Conservation (phyloP, 106 monocot species). For the Gastrodia elata region DNA sequence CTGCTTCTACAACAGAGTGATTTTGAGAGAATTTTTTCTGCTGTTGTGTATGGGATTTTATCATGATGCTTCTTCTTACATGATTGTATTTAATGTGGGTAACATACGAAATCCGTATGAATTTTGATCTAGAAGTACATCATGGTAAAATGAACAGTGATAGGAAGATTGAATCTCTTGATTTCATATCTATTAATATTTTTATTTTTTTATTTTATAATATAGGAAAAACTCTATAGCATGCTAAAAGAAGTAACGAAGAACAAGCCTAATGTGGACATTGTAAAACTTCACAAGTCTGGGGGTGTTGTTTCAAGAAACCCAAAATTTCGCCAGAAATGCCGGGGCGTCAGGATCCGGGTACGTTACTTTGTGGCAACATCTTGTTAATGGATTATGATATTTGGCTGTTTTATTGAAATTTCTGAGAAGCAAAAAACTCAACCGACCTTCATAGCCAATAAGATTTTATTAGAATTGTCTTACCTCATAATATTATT, state of each 20-base stretch:
- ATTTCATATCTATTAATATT: neutral
- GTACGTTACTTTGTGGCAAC: conserved; percentile 21
- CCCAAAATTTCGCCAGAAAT: conserved; percentile 58
- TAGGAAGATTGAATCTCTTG: neutral
- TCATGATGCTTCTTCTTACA: neutral
- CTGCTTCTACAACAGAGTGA: neutral
- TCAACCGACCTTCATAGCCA: neutral
- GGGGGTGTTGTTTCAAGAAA: conserved; percentile 91
- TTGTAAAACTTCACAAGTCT: conserved; percentile 98
- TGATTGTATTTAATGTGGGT: too few relatives aligned
- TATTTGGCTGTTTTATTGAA: neutral
- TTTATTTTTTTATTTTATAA: neutral
- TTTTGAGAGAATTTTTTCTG: neutral
- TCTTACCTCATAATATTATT: neutral
- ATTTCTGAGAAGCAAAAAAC: neutral
- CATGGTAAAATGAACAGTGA: neutral
- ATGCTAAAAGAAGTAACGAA: conserved; percentile 81
- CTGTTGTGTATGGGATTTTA: neutral
- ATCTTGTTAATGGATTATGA: neutral
- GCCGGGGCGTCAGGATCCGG: conserved; percentile 62
- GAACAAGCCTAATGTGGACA: conserved; percentile 60
- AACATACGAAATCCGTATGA: neutral
- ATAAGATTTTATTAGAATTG: neutral
- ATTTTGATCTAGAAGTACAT: neutral
- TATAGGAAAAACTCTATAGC: conserved; percentile 88